Evolutionary conservation across 108 stramenopile genomes (phyloP), one percentile per base, ranked within the genome.

Genomic region (Cyclotella kingstonii): DNA sequence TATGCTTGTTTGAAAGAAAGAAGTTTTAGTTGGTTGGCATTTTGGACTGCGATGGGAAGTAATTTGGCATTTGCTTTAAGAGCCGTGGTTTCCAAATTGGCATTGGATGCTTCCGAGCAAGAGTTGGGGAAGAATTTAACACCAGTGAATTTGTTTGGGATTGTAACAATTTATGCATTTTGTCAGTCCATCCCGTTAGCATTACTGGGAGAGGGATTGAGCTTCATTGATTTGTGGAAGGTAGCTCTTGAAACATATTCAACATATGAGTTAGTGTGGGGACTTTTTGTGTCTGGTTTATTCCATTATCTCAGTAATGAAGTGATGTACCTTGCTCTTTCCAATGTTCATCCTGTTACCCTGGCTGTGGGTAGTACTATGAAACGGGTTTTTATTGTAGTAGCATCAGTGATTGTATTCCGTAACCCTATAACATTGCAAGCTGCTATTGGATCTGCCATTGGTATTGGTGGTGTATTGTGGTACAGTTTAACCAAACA

Each of bases 301-400:
- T 91, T 92, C 59, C 93, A 96, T 64, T 97, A 96, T 63, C 72
- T 96, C 40, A 93, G 96, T 76, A 97, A 97, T 78, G 96, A 97
- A 80, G 96, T 97, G 6, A 95, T 95, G 93, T 97, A 94, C 64
- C 62, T 95, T 51, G 90, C 95, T 6, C 74, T 98, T 9, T 80
- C 82, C 28, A 72, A 74, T 22, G 96, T 98, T 6, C 88, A 95
- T 60, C 97, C 97, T 34, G 93, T 96, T 6, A 96, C 97, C 12
- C 60, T 93, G 34, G 97, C 97, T 1, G 95, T 98, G 23, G 97
- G 95, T 47, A 98, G 97, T 55, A 98, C 95, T 15, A 83, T 96
- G 86, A 98, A 98, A 76, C 86, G 97, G 9, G 96, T 97, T 18
- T 91, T 98, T 39, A 96, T 96, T 77, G 81, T 98, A 59, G 89